Evolutionary conservation across 768 basidiomycete genomes (phyloP).

Genomic region (Auricularia heimuer): DNA sequence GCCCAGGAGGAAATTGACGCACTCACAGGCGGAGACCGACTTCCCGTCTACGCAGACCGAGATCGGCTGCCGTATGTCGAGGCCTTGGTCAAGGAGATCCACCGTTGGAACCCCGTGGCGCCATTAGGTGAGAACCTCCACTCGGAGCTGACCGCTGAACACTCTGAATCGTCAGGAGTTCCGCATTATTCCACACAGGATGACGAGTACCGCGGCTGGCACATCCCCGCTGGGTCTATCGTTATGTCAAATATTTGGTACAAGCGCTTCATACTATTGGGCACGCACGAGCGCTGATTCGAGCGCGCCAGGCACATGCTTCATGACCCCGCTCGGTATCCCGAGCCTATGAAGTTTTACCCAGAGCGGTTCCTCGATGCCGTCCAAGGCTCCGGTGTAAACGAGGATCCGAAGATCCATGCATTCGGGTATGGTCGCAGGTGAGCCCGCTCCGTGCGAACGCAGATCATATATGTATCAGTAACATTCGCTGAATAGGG

Average conservation of each 20-base stretch:
- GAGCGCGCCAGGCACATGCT: slow-evolving; percentile 18
- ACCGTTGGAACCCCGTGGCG: slow-evolving; percentile 21
- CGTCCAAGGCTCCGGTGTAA: too few relatives aligned
- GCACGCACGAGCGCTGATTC: too few relatives aligned
- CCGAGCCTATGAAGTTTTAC: slow-evolving; percentile 24
- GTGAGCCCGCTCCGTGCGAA: too few relatives aligned
- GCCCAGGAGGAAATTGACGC: slow-evolving; percentile 16
- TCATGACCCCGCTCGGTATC: slow-evolving; percentile 27
- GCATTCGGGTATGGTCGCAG: too few relatives aligned
- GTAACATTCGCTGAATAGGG: too few relatives aligned
- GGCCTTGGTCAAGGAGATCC: slow-evolving; percentile 23
- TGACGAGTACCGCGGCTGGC: slow-evolving; percentile 37
- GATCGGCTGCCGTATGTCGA: slow-evolving; percentile 27
- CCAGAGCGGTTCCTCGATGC: slow-evolving; percentile 28
- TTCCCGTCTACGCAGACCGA: slow-evolving; percentile 2
- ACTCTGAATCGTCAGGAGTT: slow-evolving; percentile 25
- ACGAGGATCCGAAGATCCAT: too few relatives aligned
- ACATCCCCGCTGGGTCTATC: slow-evolving; percentile 33
- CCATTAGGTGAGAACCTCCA: slow-evolving; percentile 14
- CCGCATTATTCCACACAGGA: slow-evolving; percentile 45
- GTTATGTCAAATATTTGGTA: slow-evolving; percentile 20
- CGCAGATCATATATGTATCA: too few relatives aligned
- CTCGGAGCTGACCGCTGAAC: too few relatives aligned
- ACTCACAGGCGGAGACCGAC: too few relatives aligned
- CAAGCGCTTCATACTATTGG: neutral